These are phyloP conservation scores for Fagopyrum esculentum DNA, from an alignment of 148 eudicot species.

Conservation along the genomic window DNA sequence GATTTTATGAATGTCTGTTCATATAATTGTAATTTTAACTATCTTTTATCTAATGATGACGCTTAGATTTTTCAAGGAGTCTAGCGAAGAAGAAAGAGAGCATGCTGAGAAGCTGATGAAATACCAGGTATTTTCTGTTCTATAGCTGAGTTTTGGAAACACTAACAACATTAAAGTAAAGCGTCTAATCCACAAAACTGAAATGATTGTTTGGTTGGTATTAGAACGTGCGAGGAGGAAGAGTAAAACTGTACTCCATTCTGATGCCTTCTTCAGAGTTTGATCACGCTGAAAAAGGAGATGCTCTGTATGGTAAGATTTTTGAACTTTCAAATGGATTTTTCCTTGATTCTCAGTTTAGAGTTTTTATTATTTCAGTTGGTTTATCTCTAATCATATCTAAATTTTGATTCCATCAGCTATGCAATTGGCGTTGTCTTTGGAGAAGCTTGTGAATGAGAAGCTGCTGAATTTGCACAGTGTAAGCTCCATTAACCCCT, in stretches of 20 bases:
- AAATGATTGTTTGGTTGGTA: not conserved
- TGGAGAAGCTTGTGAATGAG: constrained; percentile 77
- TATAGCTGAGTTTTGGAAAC: not conserved
- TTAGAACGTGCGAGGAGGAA: constrained; percentile 85
- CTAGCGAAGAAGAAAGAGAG: constrained; percentile 83
- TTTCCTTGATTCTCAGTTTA: not conserved
- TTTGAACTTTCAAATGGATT: not conserved
- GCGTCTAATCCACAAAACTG: not conserved
- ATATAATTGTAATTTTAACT: not conserved
- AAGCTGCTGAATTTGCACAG: constrained; percentile 70
- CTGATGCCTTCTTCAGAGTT: constrained; percentile 56
- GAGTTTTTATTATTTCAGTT: too few species aligned
- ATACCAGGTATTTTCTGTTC: constrained; percentile 49
- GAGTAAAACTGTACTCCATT: constrained; percentile 52
- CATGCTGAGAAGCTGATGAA: constrained; percentile 87
- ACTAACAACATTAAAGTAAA: not conserved
- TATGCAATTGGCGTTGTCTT: constrained; percentile 77
- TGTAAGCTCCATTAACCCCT: constrained; percentile 30
- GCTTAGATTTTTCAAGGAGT: constrained; percentile 68
- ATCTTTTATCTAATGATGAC: not conserved
- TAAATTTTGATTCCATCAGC: constrained; percentile 35
- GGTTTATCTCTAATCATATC: not conserved
- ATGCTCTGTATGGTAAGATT: constrained; percentile 64
- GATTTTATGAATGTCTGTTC: not conserved
- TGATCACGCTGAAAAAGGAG: constrained; percentile 75